A percentile compares a stretch with the other conserved stretches of the same genome.
Evolutionary conservation across 139 green algal genomes (phyloP).

Genomic region (Marvania coccoides): DNA sequence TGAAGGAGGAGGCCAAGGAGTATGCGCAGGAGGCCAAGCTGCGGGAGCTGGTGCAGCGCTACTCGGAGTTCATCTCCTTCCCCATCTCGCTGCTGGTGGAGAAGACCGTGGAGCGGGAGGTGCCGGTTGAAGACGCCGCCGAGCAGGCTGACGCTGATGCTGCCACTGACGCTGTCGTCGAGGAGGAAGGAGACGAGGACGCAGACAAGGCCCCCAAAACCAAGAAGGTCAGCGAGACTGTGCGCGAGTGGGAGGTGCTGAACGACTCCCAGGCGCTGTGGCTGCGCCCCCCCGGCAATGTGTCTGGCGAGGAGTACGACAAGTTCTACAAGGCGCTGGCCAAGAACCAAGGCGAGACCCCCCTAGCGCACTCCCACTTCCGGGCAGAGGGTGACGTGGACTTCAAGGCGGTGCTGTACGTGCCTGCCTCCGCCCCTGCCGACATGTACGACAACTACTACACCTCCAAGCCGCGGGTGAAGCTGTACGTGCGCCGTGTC

Average conservation of each 20-base stretch:
- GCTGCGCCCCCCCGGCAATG: slow-evolving; percentile 80
- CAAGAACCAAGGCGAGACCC: slow-evolving; percentile 66
- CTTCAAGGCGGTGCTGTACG: slow-evolving; percentile 92
- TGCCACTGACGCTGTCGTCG: slow-evolving; percentile 26
- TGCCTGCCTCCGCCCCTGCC: slow-evolving; percentile 53
- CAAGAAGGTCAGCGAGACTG: slow-evolving; percentile 71
- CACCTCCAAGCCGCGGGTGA: slow-evolving; percentile 58
- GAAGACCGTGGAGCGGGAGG: slow-evolving; percentile 46
- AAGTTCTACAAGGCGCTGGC: slow-evolving; percentile 94
- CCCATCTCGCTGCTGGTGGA: slow-evolving; percentile 84
- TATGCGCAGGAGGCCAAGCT: slow-evolving; percentile 63
- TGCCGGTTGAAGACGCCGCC: slow-evolving; percentile 18
- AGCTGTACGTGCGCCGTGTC: slow-evolving; percentile 92
- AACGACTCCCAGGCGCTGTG: slow-evolving; percentile 97
- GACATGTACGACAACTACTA: slow-evolving; percentile 86
- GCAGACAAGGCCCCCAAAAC: slow-evolving; percentile 54
- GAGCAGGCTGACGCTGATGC: slow-evolving; percentile 32
- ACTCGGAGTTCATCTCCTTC: slow-evolving; percentile 95
- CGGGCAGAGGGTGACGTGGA: slow-evolving; percentile 97
- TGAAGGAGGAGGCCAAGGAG: slow-evolving; percentile 77
- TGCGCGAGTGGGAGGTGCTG: slow-evolving; percentile 86
- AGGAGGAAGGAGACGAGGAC: slow-evolving; percentile 47
- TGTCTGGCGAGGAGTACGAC: slow-evolving; percentile 88
- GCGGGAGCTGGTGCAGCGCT: slow-evolving; percentile 71
- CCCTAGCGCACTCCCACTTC: slow-evolving; percentile 87